phyloP scores from a whole-genome alignment of 2,329 filamentous ascomycete species.

The Cladorrhinum sp. region DNA sequence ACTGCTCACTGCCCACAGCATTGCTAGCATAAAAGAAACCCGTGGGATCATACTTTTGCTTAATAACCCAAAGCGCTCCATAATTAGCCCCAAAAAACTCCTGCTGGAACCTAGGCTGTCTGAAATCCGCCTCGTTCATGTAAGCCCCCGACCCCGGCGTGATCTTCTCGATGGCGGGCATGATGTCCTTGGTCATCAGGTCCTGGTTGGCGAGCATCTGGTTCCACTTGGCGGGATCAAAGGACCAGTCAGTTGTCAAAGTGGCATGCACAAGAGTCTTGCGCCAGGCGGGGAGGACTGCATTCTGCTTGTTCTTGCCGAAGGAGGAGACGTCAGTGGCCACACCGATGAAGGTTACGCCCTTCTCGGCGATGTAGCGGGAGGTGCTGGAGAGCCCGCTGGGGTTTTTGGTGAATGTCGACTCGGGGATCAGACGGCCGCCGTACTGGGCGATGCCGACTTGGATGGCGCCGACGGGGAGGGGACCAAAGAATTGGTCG shows the following conservation, averaged over 20 bases:
- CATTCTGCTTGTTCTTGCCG: slow-evolving; percentile 28
- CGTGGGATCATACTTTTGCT: slow-evolving; percentile 48
- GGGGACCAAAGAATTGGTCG: slow-evolving; percentile 40
- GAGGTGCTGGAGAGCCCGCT: slow-evolving; percentile 22
- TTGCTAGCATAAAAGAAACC: slow-evolving; percentile 46
- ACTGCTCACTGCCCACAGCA: slow-evolving; percentile 53
- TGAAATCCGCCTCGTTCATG: slow-evolving; percentile 51
- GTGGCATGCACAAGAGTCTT: slow-evolving; percentile 34
- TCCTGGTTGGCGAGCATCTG: slow-evolving; percentile 30
- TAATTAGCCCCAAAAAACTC: slow-evolving; percentile 49
- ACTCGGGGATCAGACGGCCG: slow-evolving; percentile 42
- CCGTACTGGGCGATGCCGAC: slow-evolving; percentile 49
- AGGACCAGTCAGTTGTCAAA: slow-evolving; percentile 33
- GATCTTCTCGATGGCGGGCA: slow-evolving; percentile 35
- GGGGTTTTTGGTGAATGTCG: slow-evolving; percentile 29
- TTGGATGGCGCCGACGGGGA: slow-evolving; percentile 43
- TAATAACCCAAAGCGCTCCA: slow-evolving; percentile 40
- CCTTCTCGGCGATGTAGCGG: slow-evolving; percentile 35
- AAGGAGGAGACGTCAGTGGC: slow-evolving; percentile 33
- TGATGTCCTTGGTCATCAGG: slow-evolving; percentile 33
- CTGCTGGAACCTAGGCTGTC: slow-evolving; percentile 41
- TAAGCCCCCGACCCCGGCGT: slow-evolving; percentile 45
- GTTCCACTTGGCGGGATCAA: slow-evolving; percentile 33
- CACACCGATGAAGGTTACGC: slow-evolving; percentile 34
- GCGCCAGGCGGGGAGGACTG: slow-evolving; percentile 41